These are phyloP conservation scores for Chaetoceros tenuissimus DNA, from an alignment of 108 stramenopile genomes.

Conservation along the genomic window DNA sequence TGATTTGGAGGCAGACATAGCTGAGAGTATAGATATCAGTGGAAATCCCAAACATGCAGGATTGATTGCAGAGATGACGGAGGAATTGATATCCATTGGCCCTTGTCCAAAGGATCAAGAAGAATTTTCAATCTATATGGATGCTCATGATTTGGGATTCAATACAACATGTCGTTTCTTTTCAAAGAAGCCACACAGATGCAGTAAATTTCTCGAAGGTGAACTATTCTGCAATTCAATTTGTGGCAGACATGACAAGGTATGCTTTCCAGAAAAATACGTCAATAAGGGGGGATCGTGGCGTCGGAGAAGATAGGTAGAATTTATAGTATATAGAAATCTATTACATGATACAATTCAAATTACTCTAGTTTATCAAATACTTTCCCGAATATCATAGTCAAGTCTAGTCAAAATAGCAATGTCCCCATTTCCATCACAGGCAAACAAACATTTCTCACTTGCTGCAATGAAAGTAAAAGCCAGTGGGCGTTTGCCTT, in stretches of 20 bases:
- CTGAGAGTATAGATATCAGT: background rate
- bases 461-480: constrained; percentile 57
- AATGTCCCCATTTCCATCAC: constrained; percentile 51
- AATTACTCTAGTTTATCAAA: too few species aligned
- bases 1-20: background rate
- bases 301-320: too few species aligned
- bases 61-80: background rate
- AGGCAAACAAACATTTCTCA: constrained; percentile 44
- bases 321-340: too few species aligned
- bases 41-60: background rate
- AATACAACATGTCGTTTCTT: background rate
- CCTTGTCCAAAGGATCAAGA: background rate
- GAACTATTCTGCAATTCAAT: background rate
- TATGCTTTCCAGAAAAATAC: too few species aligned
- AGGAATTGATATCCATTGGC: background rate
- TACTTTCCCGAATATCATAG: constrained; percentile 56
- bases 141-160: background rate
- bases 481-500: constrained; percentile 43
- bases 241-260: background rate
- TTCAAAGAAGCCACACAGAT: background rate
- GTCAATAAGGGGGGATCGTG: too few species aligned
- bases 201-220: background rate
- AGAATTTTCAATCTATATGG: background rate
- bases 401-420: constrained; percentile 56
- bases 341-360: too few species aligned